Evolutionary conservation across 176 grass and related monocot genomes (phyloP).

Genomic region (Phoenix dactylifera): DNA sequence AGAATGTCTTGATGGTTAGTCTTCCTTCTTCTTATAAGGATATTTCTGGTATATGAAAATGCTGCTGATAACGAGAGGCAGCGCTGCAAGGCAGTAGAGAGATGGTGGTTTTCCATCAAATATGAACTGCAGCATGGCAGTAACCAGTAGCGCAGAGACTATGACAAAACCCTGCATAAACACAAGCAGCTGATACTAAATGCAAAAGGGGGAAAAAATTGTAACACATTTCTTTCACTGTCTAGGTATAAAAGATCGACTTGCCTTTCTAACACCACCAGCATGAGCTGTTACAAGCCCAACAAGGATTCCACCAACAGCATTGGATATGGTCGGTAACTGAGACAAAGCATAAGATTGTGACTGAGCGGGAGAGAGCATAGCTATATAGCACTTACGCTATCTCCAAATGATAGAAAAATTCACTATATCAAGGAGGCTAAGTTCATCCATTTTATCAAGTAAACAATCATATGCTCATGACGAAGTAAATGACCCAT

Average conservation of each 20-base stretch:
- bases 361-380: too few relatives aligned
- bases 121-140: conserved; percentile 71
- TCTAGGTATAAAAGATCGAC: conserved; percentile 1
- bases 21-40: conserved; percentile 90
- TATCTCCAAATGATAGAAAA: too few relatives aligned
- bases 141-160: conserved; percentile 86
- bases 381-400: too few relatives aligned
- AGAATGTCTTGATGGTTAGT: conserved; percentile 10
- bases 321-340: conserved; percentile 84
- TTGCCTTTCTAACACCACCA: conserved; percentile 87
- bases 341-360: conserved; percentile 21
- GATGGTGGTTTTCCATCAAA: conserved; percentile 88
- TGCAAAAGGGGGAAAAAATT: neutral
- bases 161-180: conserved; percentile 89
- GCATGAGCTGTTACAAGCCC: conserved; percentile 96
- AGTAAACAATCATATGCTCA: too few relatives aligned
- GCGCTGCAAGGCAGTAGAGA: conserved; percentile 54
- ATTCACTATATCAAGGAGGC: too few relatives aligned
- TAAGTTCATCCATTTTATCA: too few relatives aligned
- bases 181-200: conserved; percentile 15
- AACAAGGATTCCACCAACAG: conserved; percentile 91
- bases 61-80: conserved; percentile 72
- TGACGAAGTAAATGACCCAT: too few relatives aligned
- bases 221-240: neutral
- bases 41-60: conserved; percentile 99